These are phyloP conservation scores for Chaetomium fimeti DNA, from an alignment of 495 filamentous ascomycete species.

Conservation along the genomic window DNA sequence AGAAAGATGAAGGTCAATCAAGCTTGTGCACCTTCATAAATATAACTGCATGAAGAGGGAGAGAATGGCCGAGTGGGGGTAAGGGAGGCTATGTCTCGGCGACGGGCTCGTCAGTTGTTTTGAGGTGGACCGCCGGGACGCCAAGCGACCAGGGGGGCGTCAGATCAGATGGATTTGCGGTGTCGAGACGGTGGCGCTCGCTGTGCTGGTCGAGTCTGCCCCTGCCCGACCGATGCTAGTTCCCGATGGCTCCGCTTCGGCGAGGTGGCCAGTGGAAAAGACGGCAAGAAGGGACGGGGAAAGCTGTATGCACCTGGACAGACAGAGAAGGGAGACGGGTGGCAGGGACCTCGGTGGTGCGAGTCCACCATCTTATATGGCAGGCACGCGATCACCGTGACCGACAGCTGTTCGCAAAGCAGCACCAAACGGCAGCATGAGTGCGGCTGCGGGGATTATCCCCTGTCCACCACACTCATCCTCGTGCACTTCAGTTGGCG, in stretches of 20 bases:
- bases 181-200: slow-evolving; percentile 16
- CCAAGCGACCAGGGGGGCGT: background rate
- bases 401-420: slow-evolving; percentile 17
- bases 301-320: background rate
- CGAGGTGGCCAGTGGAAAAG: background rate
- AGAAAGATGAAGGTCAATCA: background rate
- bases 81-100: slow-evolving; percentile 21
- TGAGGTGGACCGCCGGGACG: background rate
- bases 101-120: slow-evolving; percentile 11
- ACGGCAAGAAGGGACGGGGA: background rate
- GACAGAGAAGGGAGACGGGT: background rate
- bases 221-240: slow-evolving; percentile 16
- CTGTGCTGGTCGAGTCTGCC: background rate
- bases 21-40: slow-evolving; percentile 13
- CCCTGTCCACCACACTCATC: background rate
- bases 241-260: slow-evolving; percentile 17
- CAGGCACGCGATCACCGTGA: slow-evolving; percentile 20
- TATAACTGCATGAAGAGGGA: slow-evolving; percentile 9
- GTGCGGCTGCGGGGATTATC: slow-evolving; percentile 13
- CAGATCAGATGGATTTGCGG: slow-evolving; percentile 22
- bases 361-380: slow-evolving; percentile 9
- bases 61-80: slow-evolving; percentile 10
- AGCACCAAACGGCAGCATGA: slow-evolving; percentile 11
- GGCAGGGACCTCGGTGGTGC: background rate
- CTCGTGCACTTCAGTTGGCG: background rate